Conservation (phyloP, 73 alveolate genomes). For the Paramecium bursaria region DNA sequence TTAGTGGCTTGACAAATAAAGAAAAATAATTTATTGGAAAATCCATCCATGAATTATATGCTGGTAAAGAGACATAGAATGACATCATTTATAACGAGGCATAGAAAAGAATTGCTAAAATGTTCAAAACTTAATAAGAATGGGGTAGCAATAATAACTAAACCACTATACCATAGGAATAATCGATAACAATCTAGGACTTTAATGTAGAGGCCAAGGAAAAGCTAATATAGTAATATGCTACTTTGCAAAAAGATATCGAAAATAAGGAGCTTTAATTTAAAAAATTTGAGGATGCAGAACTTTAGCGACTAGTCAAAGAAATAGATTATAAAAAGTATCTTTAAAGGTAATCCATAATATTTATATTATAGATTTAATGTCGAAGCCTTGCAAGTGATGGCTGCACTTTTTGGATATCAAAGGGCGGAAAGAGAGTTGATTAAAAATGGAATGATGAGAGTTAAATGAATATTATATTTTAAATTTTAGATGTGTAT, state of each 20-base stretch:
- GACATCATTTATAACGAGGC: conserved; percentile 42
- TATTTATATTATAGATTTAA: conserved; percentile 5
- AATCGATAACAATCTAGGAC: conserved; percentile 16
- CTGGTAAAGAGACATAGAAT: conserved; percentile 25
- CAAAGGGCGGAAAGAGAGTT: conserved; percentile 51
- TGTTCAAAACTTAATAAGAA: conserved; percentile 49
- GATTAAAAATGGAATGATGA: conserved; percentile 51
- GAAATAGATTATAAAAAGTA: conserved; percentile 50
- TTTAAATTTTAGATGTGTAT: no score
- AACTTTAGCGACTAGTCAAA: conserved; percentile 31
- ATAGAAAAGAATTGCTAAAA: conserved; percentile 10
- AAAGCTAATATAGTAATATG: conserved; percentile 20
- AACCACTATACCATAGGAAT: not conserved
- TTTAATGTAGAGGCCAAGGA: conserved; percentile 24
- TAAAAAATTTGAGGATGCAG: conserved; percentile 48
- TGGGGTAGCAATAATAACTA: no score
- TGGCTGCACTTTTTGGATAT: conserved; percentile 57
- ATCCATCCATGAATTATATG: not conserved
- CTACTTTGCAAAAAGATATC: conserved; percentile 5
- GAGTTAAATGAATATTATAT: no score
- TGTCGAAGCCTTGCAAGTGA: conserved; percentile 43
- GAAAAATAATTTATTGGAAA: not conserved
- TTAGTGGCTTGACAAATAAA: conserved; percentile 7
- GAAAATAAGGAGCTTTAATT: conserved; percentile 7
- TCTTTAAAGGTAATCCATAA: conserved; percentile 17